Evolutionary conservation across 345 rosid species (phyloP).

Genomic region (Luvunga scandens): DNA sequence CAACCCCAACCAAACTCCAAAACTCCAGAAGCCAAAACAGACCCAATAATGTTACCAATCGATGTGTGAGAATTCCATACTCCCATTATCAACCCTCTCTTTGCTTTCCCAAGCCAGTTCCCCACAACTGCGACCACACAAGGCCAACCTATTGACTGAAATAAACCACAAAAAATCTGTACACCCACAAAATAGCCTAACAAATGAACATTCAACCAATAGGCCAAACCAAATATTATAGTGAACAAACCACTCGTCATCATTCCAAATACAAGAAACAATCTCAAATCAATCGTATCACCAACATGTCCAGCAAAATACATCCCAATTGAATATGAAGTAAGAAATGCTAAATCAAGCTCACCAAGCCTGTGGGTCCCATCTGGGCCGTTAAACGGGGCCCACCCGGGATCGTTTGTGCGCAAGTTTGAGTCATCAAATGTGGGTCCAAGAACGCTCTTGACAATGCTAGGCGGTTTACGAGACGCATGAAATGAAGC

Average conservation of each 20-base stretch:
- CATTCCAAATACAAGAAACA: constrained; percentile 91
- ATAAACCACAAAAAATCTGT: constrained; percentile 76
- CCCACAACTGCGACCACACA: constrained; percentile 92
- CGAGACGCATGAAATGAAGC: constrained; percentile 95
- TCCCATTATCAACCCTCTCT: constrained; percentile 95
- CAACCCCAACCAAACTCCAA: constrained; percentile 97
- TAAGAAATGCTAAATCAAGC: constrained; percentile 85
- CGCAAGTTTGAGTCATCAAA: constrained; percentile 17
- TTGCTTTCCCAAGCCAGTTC: constrained; percentile 87
- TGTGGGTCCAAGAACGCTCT: constrained; percentile 80
- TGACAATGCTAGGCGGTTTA: constrained; percentile 94
- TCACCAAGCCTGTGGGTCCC: constrained; percentile 84
- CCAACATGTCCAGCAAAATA: constrained; percentile 85
- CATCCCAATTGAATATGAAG: constrained; percentile 74
- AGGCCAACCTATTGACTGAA: constrained; percentile 99
- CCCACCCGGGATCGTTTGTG: constrained; percentile 61
- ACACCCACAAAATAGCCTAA: constrained; percentile 55
- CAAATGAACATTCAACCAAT: constrained; percentile 68
- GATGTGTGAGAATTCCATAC: constrained; percentile 90
- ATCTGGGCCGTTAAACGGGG: constrained; percentile 65
- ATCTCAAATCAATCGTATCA: constrained; percentile 76
- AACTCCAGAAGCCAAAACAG: constrained; percentile 68
- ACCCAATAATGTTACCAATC: constrained; percentile 79
- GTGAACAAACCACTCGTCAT: constrained; percentile 82
- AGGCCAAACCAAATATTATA: constrained; percentile 69